phyloP scores from a whole-genome alignment of 2,329 filamentous ascomycete species.

The Penicillium crustosum region DNA sequence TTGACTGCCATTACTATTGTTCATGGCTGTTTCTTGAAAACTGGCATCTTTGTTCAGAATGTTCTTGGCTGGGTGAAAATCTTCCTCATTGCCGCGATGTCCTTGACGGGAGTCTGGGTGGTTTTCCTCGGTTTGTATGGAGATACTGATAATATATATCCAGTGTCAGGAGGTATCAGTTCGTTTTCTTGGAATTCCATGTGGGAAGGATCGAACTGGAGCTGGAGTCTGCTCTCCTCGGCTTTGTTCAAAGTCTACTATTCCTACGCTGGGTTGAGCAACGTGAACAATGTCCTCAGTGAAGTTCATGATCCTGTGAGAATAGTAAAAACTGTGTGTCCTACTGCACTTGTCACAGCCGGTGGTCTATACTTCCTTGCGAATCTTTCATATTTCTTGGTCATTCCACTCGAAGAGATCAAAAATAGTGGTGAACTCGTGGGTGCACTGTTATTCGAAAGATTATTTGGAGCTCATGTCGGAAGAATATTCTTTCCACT shows the following conservation, averaged over 20 bases:
- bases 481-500: slow-evolving; percentile 61
- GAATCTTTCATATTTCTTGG: slow-evolving; percentile 64
- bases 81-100: slow-evolving; percentile 60
- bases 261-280: slow-evolving; percentile 65
- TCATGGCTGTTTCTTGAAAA: slow-evolving; percentile 59
- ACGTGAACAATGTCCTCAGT: slow-evolving; percentile 69
- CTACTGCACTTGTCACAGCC: slow-evolving; percentile 60
- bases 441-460: slow-evolving; percentile 66
- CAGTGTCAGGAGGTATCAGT: background rate
- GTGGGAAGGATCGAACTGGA: slow-evolving; percentile 68
- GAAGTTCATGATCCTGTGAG: slow-evolving; percentile 68
- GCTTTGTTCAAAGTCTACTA: slow-evolving; percentile 65
- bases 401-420: slow-evolving; percentile 67
- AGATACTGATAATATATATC: slow-evolving; percentile 3
- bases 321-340: slow-evolving; percentile 63
- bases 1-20: slow-evolving; percentile 59
- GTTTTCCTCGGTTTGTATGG: slow-evolving; percentile 49
- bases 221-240: slow-evolving; percentile 66
- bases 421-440: slow-evolving; percentile 66
- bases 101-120: slow-evolving; percentile 60
- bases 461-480: slow-evolving; percentile 59
- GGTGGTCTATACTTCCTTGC: slow-evolving; percentile 66
- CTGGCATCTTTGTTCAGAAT: slow-evolving; percentile 62
- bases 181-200: slow-evolving; percentile 52
- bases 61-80: slow-evolving; percentile 64